Base-by-base conservation (phyloP, 202 grass and related monocot genomes). In the Zizania palustris region DNA sequence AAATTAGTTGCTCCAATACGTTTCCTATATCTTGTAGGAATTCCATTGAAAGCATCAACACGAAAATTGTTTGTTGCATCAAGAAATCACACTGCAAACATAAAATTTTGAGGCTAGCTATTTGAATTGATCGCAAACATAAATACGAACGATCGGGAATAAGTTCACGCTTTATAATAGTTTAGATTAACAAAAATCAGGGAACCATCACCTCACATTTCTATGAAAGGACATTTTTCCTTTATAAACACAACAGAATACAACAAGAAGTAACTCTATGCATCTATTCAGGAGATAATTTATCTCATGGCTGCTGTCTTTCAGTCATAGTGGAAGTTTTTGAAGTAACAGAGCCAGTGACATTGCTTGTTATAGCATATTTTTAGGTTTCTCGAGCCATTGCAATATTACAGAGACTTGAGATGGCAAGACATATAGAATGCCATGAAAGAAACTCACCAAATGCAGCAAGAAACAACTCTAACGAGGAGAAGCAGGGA, bases 401-500 rank as follows among this genome's bases (percentile, higher is more conserved):
- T 37, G 15, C 57, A 3, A 40, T 10, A 59, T 68, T 20, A 43
- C 15, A 58, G 11, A 79, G 45, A 60, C 22, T 69, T 56, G 38
- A 21, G 40, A 69, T 59, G 11, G 9, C 42, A 70, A 39, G 65
- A 39, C 4, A 48, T 34, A 28, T 28, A 28, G 28, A 28, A 28
- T 28, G 28, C 2, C 41, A 79, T 50, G 2, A 55, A 71, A 28
- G 45, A 22, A 65, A 75, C 86, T 85, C 72, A 85, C 86, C 75
- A 48, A 78, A 50, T 60, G 67, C 0, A 42, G 41, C 8, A 16
- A 69, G 28, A 65, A 22, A 72, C 53, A 53, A 58, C 65, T 71
- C 69, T 70, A 63, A 95, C 89, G 50, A 98, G 85, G 54, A 98
- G 96, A 45, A 98, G 89, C 73, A 98, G 14, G 33, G 96, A 87